Conservation (phyloP, 192 early-diverging fungal genomes). For the Rhizoclosmatium sp. region DNA sequence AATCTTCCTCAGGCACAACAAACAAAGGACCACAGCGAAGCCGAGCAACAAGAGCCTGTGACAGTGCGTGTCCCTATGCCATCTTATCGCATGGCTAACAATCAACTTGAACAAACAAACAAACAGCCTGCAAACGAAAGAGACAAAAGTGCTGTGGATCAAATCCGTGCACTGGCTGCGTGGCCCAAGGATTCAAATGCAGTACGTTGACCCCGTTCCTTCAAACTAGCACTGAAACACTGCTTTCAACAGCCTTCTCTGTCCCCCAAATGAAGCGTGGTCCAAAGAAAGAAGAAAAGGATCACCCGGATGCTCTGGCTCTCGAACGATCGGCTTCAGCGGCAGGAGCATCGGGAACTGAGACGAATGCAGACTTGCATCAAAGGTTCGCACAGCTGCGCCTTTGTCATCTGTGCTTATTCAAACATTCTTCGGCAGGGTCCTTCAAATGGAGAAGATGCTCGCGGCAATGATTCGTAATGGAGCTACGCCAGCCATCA, state of each 20-base stretch:
- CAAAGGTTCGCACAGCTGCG: background rate
- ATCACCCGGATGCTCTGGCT: background rate
- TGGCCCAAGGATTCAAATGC: background rate
- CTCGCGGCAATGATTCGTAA: slow-evolving; percentile 20
- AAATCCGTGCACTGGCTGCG: slow-evolving; percentile 24
- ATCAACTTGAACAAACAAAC: no score
- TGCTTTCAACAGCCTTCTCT: slow-evolving; percentile 14
- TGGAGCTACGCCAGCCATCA: background rate
- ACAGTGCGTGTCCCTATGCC: background rate
- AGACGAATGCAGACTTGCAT: background rate
- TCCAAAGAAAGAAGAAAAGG: slow-evolving; percentile 19
- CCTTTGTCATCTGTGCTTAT: background rate
- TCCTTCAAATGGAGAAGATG: slow-evolving; percentile 22
- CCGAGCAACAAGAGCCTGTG: slow-evolving; percentile 21
- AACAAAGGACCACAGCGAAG: slow-evolving; percentile 1
- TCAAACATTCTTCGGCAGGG: background rate
- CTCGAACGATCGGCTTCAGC: background rate
- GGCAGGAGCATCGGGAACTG: background rate
- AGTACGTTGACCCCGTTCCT: background rate
- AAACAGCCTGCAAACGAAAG: slow-evolving; percentile 29
- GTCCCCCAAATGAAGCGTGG: slow-evolving; percentile 28
- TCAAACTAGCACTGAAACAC: background rate
- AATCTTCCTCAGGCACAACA: background rate
- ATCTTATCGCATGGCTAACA: no score
- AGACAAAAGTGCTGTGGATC: slow-evolving; percentile 33